These are phyloP conservation scores for Microbotryomycetes sp. DNA, from an alignment of 1,284 basidiomycete species.

Conservation along the genomic window DNA sequence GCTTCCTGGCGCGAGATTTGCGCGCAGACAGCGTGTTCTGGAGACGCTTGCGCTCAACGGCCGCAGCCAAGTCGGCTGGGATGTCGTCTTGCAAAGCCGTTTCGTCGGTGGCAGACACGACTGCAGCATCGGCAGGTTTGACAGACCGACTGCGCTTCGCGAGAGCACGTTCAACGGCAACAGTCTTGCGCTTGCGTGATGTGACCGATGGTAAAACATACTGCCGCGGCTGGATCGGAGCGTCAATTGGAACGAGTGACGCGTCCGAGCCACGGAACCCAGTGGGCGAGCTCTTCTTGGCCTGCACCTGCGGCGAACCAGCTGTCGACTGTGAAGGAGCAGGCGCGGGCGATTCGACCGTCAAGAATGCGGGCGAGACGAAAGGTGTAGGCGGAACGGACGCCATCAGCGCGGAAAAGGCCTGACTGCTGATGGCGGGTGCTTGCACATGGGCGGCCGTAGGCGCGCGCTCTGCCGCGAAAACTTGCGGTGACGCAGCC, in stretches of 20 bases:
- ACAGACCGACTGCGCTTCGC: conserved; percentile 44
- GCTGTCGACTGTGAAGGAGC: background rate
- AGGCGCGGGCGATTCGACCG: background rate
- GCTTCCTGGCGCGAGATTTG: conserved; percentile 63
- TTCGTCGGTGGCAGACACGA: conserved; percentile 35
- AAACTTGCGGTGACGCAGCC: background rate
- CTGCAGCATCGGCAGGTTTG: conserved; percentile 46
- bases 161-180: conserved; percentile 43
- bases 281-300: conserved; percentile 3
- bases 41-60: conserved; percentile 64
- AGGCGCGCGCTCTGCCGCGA: no score
- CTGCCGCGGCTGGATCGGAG: conserved; percentile 43
- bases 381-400: conserved; percentile 37
- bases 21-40: conserved; percentile 75
- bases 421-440: background rate
- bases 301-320: background rate
- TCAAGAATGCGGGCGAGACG: background rate
- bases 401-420: conserved; percentile 37
- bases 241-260: conserved; percentile 21
- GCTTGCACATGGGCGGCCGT: background rate
- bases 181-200: conserved; percentile 53
- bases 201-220: conserved; percentile 53
- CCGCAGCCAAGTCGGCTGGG: conserved; percentile 44
- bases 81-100: conserved; percentile 42
- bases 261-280: conserved; percentile 19